These are phyloP conservation scores for Paxillus rubicundulus DNA, from an alignment of 768 basidiomycete genomes.

Conservation along the genomic window DNA sequence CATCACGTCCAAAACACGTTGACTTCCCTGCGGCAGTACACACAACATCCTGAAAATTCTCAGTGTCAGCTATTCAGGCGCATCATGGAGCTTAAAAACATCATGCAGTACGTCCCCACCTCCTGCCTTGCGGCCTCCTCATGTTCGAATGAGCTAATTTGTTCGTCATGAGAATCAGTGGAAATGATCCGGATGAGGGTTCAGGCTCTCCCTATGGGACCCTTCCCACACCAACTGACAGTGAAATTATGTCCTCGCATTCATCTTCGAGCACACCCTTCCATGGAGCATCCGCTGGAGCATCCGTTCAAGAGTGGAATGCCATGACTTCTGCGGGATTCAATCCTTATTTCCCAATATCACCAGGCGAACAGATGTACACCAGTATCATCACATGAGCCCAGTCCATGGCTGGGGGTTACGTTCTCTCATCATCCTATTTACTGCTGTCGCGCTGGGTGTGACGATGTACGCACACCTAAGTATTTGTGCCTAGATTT, in stretches of 20 bases:
- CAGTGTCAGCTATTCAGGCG: conserved; percentile 56
- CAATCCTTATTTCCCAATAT: conserved; percentile 67
- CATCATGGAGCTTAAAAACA: conserved; percentile 57
- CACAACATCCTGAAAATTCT: conserved; percentile 52
- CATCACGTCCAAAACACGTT: conserved; percentile 63
- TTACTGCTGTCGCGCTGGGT: conserved; percentile 31
- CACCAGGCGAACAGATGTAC: conserved; percentile 55
- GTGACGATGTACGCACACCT: conserved; percentile 25
- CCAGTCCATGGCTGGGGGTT: background rate
- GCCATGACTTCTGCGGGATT: conserved; percentile 53
- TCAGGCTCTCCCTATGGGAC: conserved; percentile 52
- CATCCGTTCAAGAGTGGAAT: conserved; percentile 60
- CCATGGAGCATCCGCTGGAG: conserved; percentile 45
- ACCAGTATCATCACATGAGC: conserved; percentile 54
- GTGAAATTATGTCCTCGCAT: conserved; percentile 51
- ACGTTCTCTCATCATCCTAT: conserved; percentile 13
- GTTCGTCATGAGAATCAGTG: conserved; percentile 39
- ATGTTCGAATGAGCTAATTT: conserved; percentile 34
- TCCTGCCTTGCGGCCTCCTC: conserved; percentile 34
- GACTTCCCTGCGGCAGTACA: conserved; percentile 56
- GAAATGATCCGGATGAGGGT: conserved; percentile 49
- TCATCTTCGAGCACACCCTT: conserved; percentile 42
- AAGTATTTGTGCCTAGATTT: conserved; percentile 30
- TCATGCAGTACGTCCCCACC: conserved; percentile 59
- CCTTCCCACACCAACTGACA: conserved; percentile 57